Conservation (phyloP, 108 stramenopile genomes). For the Aurantiochytrium sp. region DNA sequence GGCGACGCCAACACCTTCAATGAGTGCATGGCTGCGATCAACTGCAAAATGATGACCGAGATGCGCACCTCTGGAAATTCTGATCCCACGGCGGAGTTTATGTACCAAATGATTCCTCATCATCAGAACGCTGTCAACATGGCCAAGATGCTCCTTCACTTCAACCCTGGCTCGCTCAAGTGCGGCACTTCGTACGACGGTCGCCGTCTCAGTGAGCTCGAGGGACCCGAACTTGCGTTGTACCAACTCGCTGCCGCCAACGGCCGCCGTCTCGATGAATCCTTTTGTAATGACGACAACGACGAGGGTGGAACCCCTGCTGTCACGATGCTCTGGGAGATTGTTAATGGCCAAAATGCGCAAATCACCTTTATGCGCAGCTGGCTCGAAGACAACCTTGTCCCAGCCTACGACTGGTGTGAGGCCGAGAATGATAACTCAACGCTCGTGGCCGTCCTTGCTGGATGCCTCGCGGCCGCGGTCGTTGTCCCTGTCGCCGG, state of each 20-base stretch:
- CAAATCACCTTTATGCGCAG: slow-evolving; percentile 70
- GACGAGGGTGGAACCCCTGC: slow-evolving; percentile 46
- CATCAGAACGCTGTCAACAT: slow-evolving; percentile 84
- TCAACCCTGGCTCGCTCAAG: background rate
- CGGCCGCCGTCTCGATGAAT: background rate
- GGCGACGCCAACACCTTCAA: slow-evolving; percentile 30
- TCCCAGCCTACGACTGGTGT: slow-evolving; percentile 43
- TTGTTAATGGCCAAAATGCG: slow-evolving; percentile 63
- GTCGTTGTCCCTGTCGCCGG: background rate
- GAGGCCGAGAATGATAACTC: background rate
- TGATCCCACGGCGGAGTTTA: slow-evolving; percentile 32
- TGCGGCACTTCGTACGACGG: background rate
- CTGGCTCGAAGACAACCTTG: slow-evolving; percentile 40
- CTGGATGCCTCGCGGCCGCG: background rate
- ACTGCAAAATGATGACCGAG: slow-evolving; percentile 42
- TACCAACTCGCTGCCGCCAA: background rate
- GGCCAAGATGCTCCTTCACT: slow-evolving; percentile 66
- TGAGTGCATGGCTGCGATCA: slow-evolving; percentile 39
- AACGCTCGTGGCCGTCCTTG: background rate
- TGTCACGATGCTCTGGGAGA: slow-evolving; percentile 47
- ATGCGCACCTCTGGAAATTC: slow-evolving; percentile 24
- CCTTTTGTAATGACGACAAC: slow-evolving; percentile 44
- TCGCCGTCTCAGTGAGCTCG: background rate
- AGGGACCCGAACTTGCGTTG: no score
- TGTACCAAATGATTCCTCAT: slow-evolving; percentile 85